Evolutionary conservation across 805 yeast genomes (phyloP), one percentile per base, ranked within the genome.

Genomic region (Ogataea trehalophila): DNA sequence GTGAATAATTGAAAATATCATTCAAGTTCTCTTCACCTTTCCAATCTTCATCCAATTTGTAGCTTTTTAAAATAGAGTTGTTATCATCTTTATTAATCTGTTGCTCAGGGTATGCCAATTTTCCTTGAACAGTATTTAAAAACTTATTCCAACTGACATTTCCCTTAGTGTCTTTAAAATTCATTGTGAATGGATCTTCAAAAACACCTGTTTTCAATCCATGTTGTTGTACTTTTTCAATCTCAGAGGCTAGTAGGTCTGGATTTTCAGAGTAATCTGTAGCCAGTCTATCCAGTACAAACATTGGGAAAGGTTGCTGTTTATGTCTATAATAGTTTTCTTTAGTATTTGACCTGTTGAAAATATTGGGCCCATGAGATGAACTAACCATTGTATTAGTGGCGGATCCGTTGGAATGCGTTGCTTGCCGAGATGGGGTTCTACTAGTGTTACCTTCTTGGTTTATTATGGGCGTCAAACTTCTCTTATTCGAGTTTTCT

Each of bases 21-120:
- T 76, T 74, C 51, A 87, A 68, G 49, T 90, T 65, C 47, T 77
- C 77, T 47, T 76, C 87, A 37, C 95, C 95, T 34, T 83, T 82
- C 94, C 94, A 87, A 18, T 73, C 67, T 1, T 76, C 74, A 39
- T 75, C 71, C 44, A 81, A 51, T 8, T 57, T 46, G 45, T 65
- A 62, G 26, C 49, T 43, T 33, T 57, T 46, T 20, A 57, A 42
- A 18, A 51, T 35, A 1, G 51, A 23, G 7, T 45, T 51, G 39
- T 60, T 49, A 17, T 60, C 57, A 44, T 69, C 71, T 33, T 53
- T 53, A 11, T 53, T 50, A 15, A 66, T 47, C 31, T 57, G 48
- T 39, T 62, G 72, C 17, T 42, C 29, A 4, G 57, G 50, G 37
- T 59, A 58, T n/a, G 62, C 56, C 4, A 47, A 45, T 17, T 62